Evolutionary conservation across 2,329 filamentous ascomycete genomes (phyloP), one percentile per base, ranked within the genome.

Genomic region (Stemphylium lycopersici): DNA sequence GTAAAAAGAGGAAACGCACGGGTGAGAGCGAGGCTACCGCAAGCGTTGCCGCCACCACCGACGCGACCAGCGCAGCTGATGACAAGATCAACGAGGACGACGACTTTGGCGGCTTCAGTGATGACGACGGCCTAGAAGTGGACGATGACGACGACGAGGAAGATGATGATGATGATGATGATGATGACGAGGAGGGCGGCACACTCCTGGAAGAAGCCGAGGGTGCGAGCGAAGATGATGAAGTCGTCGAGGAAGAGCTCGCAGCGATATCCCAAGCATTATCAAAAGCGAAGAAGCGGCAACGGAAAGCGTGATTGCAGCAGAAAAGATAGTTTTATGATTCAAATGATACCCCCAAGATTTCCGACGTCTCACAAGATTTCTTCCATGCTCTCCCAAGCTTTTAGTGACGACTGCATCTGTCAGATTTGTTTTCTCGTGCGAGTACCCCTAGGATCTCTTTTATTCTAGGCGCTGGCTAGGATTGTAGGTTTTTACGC

Each of bases 1-100:
- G 79, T 55, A 86, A 85, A 37, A 88, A 87, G 77, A 90, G 96
- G 78, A 89, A 93, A 67, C 87, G 78, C 4, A 68, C 66, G 22
- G 73, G 73, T 13, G 76, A 75, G 37, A 72, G 62, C 12, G 65
- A 61, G n/a, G 61, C 63, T 18, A 61, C 65, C 6, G 65, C 52
- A 18, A 66, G 66, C 33, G 62, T 65, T 6, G 64, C 55, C 12
- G 62, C 60, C 2, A 58, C 58, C 3, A 51, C 46, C 11, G 63
- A 70, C 18, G 47, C 56, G 6, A 57, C 32, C 10, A 51, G 43
- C n/a, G 54, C 51, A 4, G 44, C 48, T 34, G 59, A 66, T 45
- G 55, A 58, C 4, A 56, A 61, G 3, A 56, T 61, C 4, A 56
- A 58, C n/a, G 60, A 64, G 1, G 65, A 68, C 18, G 68, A 70